phyloP scores from a whole-genome alignment of 306 rosid genomes.

The Pyrus bretschneideri region DNA sequence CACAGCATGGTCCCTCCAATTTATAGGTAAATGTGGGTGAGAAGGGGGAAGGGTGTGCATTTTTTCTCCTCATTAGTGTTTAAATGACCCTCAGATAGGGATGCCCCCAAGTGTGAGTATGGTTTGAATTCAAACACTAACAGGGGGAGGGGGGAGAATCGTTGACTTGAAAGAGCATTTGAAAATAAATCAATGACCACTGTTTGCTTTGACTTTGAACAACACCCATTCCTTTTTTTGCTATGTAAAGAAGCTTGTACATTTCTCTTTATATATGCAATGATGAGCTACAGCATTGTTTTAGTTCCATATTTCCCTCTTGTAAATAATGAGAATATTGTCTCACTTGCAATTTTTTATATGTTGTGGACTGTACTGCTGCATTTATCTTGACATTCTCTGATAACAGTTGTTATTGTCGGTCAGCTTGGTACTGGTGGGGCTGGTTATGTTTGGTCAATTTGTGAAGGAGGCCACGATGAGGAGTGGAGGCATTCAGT shows the following conservation, averaged over 20 bases:
- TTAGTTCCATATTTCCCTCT: not conserved
- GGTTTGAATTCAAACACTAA: not conserved
- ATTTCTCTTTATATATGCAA: not conserved
- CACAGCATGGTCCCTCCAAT: not conserved
- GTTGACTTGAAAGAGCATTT: not conserved
- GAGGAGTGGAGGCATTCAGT: slow-evolving; percentile 99
- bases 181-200: not conserved
- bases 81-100: no score
- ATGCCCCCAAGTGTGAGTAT: not conserved
- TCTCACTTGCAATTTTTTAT: not conserved
- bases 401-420: slow-evolving; percentile 22
- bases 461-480: slow-evolving; percentile 75
- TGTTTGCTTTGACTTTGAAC: not conserved
- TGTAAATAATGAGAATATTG: not conserved
- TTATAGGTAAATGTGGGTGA: not conserved
- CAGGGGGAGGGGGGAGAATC: not conserved
- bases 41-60: not conserved
- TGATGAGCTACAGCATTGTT: not conserved
- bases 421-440: slow-evolving; percentile 91
- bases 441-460: slow-evolving; percentile 80
- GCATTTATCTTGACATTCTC: not conserved
- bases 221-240: not conserved
- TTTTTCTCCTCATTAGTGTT: not conserved
- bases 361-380: not conserved
- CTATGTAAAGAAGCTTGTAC: not conserved